Evolutionary conservation across 805 yeast genomes (phyloP), one percentile per base, ranked within the genome.

Genomic region (Lachancea quebecensis): DNA sequence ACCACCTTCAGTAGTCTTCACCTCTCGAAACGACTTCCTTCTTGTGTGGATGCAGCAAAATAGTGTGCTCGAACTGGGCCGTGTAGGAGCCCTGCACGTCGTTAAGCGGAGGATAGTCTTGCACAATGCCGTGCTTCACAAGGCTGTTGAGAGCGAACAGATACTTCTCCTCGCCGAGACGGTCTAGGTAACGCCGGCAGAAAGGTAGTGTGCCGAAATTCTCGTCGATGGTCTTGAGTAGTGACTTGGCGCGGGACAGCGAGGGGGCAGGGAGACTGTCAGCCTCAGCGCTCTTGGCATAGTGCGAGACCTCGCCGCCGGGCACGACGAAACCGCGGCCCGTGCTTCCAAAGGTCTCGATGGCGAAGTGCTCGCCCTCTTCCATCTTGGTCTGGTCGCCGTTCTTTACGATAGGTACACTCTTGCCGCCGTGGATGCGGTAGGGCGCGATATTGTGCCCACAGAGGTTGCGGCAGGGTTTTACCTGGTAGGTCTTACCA

Each of bases 301-400:
- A 93, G 68, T 93, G 99, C 11, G 97, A 89, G 57, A 91, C 84
- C 67, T 93, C 99, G 38, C 99, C 99, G 49, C 80, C 83, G 7
- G 80, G 70, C 39, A 82, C 70, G 31, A 93, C 98, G 56, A 82
- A 83, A 32, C 98, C 99, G 48, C 84, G 78, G 50, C 99, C 99
- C 1, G 99, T 93, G 37, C 96, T 78, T 10, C 99, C 99, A 60
- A 93, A 93, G 2, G 99, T 93, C 69, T 93, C 99, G 60, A 93
- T 91, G 49, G 99, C 99, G 72, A 87, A 91, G 2, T 88, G 82
- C 66, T 93, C 99, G 51, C 96, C 96, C 71, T 93, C 99, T 66
- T 93, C 99, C 96, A 93, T 91, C 74, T 91, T 91, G 10, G 98
- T 93, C 65, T 77, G 77, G 64, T 93, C 99, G 7, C 89, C 91